phyloP scores from a whole-genome alignment of 2,329 filamentous ascomycete species.

The Tolypocladium capitatum region DNA sequence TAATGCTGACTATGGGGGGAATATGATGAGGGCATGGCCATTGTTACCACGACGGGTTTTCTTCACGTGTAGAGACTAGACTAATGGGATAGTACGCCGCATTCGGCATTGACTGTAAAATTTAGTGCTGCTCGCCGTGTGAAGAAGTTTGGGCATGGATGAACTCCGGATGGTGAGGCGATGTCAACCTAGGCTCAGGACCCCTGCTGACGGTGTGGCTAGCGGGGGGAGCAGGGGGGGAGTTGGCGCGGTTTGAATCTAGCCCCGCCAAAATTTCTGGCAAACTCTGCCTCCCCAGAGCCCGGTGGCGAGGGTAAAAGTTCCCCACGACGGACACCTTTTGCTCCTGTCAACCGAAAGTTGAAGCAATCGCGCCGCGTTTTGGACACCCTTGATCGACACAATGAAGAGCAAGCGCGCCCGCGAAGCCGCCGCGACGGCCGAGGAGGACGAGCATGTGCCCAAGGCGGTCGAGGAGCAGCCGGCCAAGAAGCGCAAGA shows the following conservation, averaged over 20 bases:
- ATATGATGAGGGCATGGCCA: constrained; percentile 6
- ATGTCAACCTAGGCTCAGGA: too few relatives aligned
- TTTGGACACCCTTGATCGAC: background rate
- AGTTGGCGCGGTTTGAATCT: background rate
- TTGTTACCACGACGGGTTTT: constrained; percentile 8
- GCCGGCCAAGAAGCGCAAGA: constrained; percentile 24
- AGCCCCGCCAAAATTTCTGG: constrained; percentile 4
- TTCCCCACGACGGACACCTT: background rate
- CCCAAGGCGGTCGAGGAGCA: constrained; percentile 10
- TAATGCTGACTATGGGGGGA: constrained; percentile 6
- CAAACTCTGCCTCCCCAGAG: constrained; percentile 1
- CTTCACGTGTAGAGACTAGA: constrained; percentile 7
- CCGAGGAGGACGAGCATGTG: constrained; percentile 15
- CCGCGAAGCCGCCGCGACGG: constrained; percentile 16
- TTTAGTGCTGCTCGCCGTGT: background rate
- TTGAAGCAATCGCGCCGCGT: background rate
- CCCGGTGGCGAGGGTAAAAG: background rate
- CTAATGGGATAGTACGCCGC: constrained; percentile 1
- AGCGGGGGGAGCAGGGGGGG: background rate
- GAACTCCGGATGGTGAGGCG: too few relatives aligned
- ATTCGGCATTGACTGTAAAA: background rate
- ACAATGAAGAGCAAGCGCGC: constrained; percentile 27
- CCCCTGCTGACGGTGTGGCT: background rate
- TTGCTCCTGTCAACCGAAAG: background rate
- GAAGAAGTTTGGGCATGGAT: too few relatives aligned